Percentiles rank a stretch among this genome's conserved stretches.
These are phyloP conservation scores for Ophiocordyceps camponoti-floridani DNA, from an alignment of 2,329 filamentous ascomycete species.

Conservation along the genomic window DNA sequence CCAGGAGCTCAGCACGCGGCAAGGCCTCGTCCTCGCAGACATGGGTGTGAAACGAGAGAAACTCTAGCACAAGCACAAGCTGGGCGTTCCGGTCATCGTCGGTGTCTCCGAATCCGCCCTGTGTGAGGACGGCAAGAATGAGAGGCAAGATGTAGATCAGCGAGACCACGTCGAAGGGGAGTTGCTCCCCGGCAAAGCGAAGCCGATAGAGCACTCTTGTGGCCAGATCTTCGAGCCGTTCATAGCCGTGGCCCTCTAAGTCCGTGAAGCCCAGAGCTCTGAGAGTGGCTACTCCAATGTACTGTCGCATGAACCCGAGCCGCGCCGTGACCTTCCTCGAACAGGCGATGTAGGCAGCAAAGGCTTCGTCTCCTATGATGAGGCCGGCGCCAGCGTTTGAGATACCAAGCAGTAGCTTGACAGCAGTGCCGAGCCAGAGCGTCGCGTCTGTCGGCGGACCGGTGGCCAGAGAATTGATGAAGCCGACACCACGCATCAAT, in stretches of 20 bases:
- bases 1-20: conserved; percentile 57
- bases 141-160: conserved; percentile 77
- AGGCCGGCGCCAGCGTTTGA: conserved; percentile 69
- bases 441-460: conserved; percentile 81
- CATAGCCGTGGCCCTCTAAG: conserved; percentile 52
- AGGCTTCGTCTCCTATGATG: conserved; percentile 63
- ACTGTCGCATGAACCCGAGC: conserved; percentile 59
- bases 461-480: conserved; percentile 64
- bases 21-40: conserved; percentile 58
- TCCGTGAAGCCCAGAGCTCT: conserved; percentile 62
- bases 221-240: conserved; percentile 68
- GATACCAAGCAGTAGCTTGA: conserved; percentile 52
- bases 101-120: conserved; percentile 57
- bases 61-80: conserved; percentile 72
- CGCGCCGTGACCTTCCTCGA: conserved; percentile 57
- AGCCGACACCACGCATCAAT: conserved; percentile 67
- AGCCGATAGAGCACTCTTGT: conserved; percentile 83
- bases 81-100: conserved; percentile 78
- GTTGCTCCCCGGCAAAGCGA: conserved; percentile 77
- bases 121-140: conserved; percentile 58
- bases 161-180: conserved; percentile 80
- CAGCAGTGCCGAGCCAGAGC: conserved; percentile 72
- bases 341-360: conserved; percentile 63
- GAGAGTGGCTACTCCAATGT: conserved; percentile 75
- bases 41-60: conserved; percentile 75